Base-by-base conservation (phyloP, 108 stramenopile species). In the Skeletonema tropicum region DNA sequence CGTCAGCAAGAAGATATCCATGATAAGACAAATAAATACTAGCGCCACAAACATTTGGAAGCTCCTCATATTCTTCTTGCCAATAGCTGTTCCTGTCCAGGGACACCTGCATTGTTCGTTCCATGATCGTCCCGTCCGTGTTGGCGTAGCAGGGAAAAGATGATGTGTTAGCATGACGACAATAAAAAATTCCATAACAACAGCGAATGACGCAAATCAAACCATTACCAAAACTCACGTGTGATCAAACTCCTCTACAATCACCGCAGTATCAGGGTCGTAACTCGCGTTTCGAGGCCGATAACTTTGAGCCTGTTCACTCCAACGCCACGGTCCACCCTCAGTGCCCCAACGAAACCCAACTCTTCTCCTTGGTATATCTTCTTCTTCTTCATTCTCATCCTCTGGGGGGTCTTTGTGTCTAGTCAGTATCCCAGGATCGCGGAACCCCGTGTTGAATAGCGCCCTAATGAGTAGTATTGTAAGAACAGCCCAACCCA, bases 231-330 rank as follows among this genome's bases (percentile, higher is more conserved):
- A n/a, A 4, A 84, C 86, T 89, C 79, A 92, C 85, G 94, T 95
- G 49, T 95, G 94, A 84, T 95, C 94, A 79, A 93, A 95, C 19
- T 87, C 95, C 72, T 96, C 93, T 23, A 97, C 85, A 13, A 97
- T 77, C 11, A 94, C 92, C 6, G 80, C 90, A 60, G 87, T 89
- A 79, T 97, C 97, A 10, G 88, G 70, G 83, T 94, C 93, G 73
- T 88, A 97, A 64, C 85, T 70, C 7, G 97, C 87, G 58, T 85
- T 85, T 4, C 84, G 77, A 13, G 93, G 95, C 57, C 94, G 75
- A 73, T 87, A 97, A 15, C 90, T 85, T 14, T 92, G 87, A 9
- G 91, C 92, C 62, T 88, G 89, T 76, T 96, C 95, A 72, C 75
- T 92, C 76, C 80, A 77, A 17, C 75, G 60, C 79, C 75, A 80